A percentile compares a stretch with the other conserved stretches of the same genome.
Evolutionary conservation across 2,329 filamentous ascomycete genomes (phyloP).

Genomic region (Xylaria sp.): DNA sequence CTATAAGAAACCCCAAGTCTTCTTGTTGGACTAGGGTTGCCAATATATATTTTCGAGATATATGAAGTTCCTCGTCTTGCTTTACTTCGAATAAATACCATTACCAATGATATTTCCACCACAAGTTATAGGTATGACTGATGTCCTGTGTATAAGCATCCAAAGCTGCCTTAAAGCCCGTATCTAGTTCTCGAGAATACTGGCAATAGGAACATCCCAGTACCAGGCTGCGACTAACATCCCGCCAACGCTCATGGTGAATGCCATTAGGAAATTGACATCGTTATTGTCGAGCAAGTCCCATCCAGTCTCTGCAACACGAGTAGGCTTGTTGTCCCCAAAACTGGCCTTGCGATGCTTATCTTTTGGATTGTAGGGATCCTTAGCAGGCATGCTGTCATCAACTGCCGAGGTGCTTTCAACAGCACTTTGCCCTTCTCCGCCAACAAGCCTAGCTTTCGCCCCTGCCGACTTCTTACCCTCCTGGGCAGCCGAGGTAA

Average conservation of each 20-base stretch:
- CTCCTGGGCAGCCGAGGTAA: conserved; percentile 49
- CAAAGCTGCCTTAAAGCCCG: not conserved
- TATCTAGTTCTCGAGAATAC: conserved; percentile 43
- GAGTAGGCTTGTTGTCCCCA: conserved; percentile 63
- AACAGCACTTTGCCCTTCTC: conserved; percentile 52
- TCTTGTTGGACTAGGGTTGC: not conserved
- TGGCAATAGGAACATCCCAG: conserved; percentile 61
- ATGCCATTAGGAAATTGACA: conserved; percentile 92
- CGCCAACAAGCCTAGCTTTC: conserved; percentile 50
- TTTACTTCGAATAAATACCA: not conserved
- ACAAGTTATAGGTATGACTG: not conserved
- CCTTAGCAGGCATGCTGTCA: conserved; percentile 44
- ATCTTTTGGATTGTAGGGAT: conserved; percentile 56
- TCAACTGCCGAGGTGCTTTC: conserved; percentile 46
- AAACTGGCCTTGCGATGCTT: conserved; percentile 59
- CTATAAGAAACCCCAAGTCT: not conserved
- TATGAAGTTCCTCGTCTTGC: not conserved
- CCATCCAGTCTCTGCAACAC: conserved; percentile 68
- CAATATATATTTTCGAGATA: not conserved
- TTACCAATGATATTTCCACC: not conserved
- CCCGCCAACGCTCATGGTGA: conserved; percentile 76
- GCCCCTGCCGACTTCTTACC: conserved; percentile 45
- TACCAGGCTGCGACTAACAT: conserved; percentile 70
- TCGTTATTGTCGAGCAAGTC: conserved; percentile 92
- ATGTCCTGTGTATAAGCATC: not conserved